Conservation (phyloP, 2,329 filamentous ascomycete species). For the Phialophora macrospora region DNA sequence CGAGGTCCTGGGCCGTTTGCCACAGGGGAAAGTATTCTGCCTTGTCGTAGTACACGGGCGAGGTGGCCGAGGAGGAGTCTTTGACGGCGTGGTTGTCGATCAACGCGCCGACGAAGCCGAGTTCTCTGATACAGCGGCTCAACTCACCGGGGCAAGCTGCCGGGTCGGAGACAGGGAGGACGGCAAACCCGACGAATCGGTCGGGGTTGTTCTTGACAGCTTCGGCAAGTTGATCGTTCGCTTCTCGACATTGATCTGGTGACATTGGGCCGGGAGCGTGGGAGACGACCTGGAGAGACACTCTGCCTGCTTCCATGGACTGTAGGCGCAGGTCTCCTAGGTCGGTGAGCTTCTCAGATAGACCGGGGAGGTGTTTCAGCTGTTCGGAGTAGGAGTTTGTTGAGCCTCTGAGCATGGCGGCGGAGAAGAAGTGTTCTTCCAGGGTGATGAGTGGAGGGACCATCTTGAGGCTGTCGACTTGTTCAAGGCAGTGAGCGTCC, state of each 20-base stretch:
- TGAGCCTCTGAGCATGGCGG: constrained; percentile 19
- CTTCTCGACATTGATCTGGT: constrained; percentile 25
- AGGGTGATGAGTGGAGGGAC: constrained; percentile 34
- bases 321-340: constrained; percentile 27
- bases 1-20: constrained; percentile 50
- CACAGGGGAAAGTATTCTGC: constrained; percentile 52
- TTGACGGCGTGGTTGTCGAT: constrained; percentile 48
- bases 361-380: constrained; percentile 31
- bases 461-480: constrained; percentile 12
- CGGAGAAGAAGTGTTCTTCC: constrained; percentile 38
- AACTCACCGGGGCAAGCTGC: constrained; percentile 45
- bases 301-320: constrained; percentile 31
- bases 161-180: constrained; percentile 50
- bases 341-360: constrained; percentile 34
- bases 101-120: constrained; percentile 56
- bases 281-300: constrained; percentile 36
- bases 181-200: constrained; percentile 52
- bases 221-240: constrained; percentile 35
- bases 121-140: constrained; percentile 47
- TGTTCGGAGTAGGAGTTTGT: constrained; percentile 31
- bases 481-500: neutral
- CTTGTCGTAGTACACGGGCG: constrained; percentile 50
- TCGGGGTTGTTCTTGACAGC: constrained; percentile 41
- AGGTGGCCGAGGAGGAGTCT: constrained; percentile 12
- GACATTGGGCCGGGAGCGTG: constrained; percentile 32